phyloP scores from a whole-genome alignment of 2,329 filamentous ascomycete genomes.

The Chaetomiaceae sp. region DNA sequence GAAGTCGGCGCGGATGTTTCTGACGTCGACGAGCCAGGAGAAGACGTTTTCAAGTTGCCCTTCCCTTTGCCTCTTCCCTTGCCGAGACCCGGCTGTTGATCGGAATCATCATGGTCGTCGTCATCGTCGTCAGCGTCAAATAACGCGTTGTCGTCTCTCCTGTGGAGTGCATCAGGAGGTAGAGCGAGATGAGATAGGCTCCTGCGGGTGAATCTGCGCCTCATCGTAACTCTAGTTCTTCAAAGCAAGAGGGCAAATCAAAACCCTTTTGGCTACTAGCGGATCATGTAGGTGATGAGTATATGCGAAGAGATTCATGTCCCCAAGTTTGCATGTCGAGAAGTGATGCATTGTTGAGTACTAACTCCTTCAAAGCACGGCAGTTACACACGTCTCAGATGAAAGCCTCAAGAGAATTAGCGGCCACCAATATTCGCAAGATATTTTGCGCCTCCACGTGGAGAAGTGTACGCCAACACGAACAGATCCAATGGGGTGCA shows the following conservation, averaged over 20 bases:
- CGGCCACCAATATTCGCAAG: background rate
- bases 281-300: too few species aligned
- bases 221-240: background rate
- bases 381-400: background rate
- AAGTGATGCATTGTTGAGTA: too few species aligned
- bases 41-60: background rate
- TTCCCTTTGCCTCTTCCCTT: constrained; percentile 5
- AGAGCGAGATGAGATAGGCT: too few species aligned
- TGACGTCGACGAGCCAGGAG: background rate
- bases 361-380: background rate
- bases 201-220: background rate
- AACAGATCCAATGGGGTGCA: background rate
- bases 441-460: background rate
- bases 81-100: too few species aligned
- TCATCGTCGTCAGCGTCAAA: background rate
- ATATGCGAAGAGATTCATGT: too few species aligned
- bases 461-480: background rate
- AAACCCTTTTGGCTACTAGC: too few species aligned
- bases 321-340: too few species aligned
- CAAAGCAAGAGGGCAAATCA: background rate
- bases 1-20: background rate
- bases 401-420: background rate
- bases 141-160: background rate
- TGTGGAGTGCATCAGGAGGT: background rate
- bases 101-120: background rate